Evolutionary conservation across 1,284 basidiomycete genomes (phyloP), one percentile per base, ranked within the genome.

Genomic region (Marasmius oreades): DNA sequence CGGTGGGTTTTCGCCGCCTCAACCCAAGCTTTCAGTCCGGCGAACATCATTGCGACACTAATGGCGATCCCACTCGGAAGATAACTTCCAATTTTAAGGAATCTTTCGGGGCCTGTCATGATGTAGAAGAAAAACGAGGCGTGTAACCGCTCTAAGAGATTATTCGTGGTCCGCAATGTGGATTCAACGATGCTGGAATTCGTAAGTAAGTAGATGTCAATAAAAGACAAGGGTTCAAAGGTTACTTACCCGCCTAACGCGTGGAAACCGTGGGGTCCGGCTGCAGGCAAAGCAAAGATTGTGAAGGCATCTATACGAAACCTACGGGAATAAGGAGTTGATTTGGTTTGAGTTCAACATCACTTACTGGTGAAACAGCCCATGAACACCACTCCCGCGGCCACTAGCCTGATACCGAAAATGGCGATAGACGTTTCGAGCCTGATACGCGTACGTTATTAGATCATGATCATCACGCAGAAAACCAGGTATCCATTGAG

Each of bases 91-190:
- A 97, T 93, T 65, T 95, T 92, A 64, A 94, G 79, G 73, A 96
- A 96, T 1, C 77, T 79, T n/a, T 81, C 80, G 0, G 90, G 84
- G 24, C 79, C 79, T 3, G 90, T 84, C 58, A 95, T 75, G 58
- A 98, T 79, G 73, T 95, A 98, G 73, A 98, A 94, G 76, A 97
- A 96, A 73, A 95, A 95, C 1, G 93, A 95, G 4, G 95, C 94
- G 69, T 98, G 95, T 22, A 98, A 83, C 12, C 95, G 85, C 68
- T 98, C 95, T 11, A 97, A 80, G 6, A 97, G 80, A 67, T 98
- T 98, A 72, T 96, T 97, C 68, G 87, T 84, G 8, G 93, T 92
- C 55, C 95, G 83, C 34, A 96, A 75, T 11, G 90, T 88, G 1
- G 92, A 93, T 72, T 98, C 95, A 43, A 95, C 67, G 42, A 87